Conservation (phyloP, 2,329 filamentous ascomycete species). For the Exophiala spinifera region DNA sequence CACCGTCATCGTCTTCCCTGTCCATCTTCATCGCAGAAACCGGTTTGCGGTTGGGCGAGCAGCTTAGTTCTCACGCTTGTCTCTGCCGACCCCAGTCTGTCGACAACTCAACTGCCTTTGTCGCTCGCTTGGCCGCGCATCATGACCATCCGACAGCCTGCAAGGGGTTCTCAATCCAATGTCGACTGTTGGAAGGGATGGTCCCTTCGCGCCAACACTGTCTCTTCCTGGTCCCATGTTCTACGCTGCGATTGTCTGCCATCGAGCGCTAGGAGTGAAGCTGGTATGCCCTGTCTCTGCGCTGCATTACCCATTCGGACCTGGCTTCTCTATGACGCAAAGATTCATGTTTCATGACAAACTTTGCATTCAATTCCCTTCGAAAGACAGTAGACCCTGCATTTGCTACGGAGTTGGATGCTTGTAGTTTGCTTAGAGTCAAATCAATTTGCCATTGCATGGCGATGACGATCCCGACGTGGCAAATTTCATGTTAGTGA, state of each 20-base stretch:
- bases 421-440: neutral
- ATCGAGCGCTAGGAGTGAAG: constrained; percentile 1
- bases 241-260: neutral
- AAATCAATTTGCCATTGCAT: constrained; percentile 4
- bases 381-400: constrained; percentile 12
- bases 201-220: constrained; percentile 4
- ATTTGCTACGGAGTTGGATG: neutral
- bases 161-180: neutral
- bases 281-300: neutral
- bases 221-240: constrained; percentile 2
- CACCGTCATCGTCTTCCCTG: constrained; percentile 2
- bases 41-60: constrained; percentile 15
- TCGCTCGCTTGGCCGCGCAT: constrained; percentile 10
- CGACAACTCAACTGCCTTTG: neutral
- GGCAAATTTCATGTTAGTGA: constrained; percentile 13
- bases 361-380: constrained; percentile 5
- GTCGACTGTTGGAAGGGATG: neutral
- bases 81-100: constrained; percentile 1
- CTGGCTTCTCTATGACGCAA: constrained; percentile 10
- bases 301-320: neutral
- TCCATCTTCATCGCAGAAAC: constrained; percentile 9
- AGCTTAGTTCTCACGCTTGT: constrained; percentile 16
- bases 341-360: neutral
- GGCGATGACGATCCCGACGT: constrained; percentile 10
- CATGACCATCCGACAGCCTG: constrained; percentile 5